Evolutionary conservation across 768 basidiomycete species (phyloP).

Genomic region (Chalciporus pseudorubinellus): DNA sequence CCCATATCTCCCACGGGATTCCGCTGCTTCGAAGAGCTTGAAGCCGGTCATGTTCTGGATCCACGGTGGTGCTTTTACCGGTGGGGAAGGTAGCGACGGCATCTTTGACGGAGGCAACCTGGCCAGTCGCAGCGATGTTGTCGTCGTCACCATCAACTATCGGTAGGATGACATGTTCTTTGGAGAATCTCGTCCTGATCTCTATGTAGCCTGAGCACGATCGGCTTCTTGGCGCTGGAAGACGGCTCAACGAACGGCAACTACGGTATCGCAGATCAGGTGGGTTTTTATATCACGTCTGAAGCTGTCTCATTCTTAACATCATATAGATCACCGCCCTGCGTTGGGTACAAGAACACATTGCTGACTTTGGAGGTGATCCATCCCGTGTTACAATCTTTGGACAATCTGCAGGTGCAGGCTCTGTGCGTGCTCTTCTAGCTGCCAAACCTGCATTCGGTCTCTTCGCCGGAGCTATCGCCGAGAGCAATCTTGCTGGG

Average conservation of each 20-base stretch:
- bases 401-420: constrained; percentile 55
- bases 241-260: constrained; percentile 11
- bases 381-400: constrained; percentile 49
- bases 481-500: constrained; percentile 49
- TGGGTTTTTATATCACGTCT: not conserved
- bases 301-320: not conserved
- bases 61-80: constrained; percentile 47
- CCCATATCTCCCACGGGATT: constrained; percentile 32
- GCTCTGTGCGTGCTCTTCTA: constrained; percentile 40
- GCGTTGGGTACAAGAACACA: constrained; percentile 50
- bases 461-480: constrained; percentile 40
- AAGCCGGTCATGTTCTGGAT: constrained; percentile 52
- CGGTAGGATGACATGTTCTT: constrained; percentile 10
- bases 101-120: constrained; percentile 45
- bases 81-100: constrained; percentile 38
- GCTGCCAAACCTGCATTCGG: constrained; percentile 36
- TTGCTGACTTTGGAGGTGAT: constrained; percentile 58
- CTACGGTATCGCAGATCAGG: constrained; percentile 13
- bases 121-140: constrained; percentile 43
- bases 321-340: constrained; percentile 26
- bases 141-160: constrained; percentile 39
- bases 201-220: constrained; percentile 5
- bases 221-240: constrained; percentile 9
- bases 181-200: not conserved
- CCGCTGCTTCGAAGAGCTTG: constrained; percentile 14